Conservation (phyloP, 2,329 filamentous ascomycete species). For the Paramyrothecium roridum region DNA sequence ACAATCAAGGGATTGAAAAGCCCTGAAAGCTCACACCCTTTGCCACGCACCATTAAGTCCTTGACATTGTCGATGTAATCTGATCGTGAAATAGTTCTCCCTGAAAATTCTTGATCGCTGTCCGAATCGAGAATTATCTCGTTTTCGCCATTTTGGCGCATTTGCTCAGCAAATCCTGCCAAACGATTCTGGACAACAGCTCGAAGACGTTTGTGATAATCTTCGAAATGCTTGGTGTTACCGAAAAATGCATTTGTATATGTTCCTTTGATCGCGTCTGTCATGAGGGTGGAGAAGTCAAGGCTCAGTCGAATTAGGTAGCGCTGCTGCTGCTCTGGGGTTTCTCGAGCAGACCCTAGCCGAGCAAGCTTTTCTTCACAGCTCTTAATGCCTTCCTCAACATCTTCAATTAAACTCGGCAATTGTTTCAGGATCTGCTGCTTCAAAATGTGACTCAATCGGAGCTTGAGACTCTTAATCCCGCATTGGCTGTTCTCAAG, state of each 20-base stretch:
- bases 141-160: conserved; percentile 16
- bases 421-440: conserved; percentile 21
- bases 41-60: conserved; percentile 31
- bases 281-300: conserved; percentile 21
- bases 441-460: conserved; percentile 28
- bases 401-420: conserved; percentile 21
- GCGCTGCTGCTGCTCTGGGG: conserved; percentile 15
- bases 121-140: conserved; percentile 8
- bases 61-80: conserved; percentile 38
- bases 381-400: conserved; percentile 18
- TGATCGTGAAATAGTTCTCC: conserved; percentile 7
- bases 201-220: conserved; percentile 15
- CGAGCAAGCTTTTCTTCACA: conserved; percentile 16
- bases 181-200: conserved; percentile 20
- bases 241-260: conserved; percentile 27
- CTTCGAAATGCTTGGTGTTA: conserved; percentile 10
- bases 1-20: conserved; percentile 56
- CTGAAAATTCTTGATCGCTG: conserved; percentile 6
- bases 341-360: conserved; percentile 7
- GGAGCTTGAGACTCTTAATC: conserved; percentile 26
- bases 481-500: conserved; percentile 25
- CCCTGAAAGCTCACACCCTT: conserved; percentile 54
- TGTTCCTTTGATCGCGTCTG: conserved; percentile 19
- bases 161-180: conserved; percentile 14
- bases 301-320: conserved; percentile 18